A percentile compares a stretch with the other conserved stretches of the same genome.
These are phyloP conservation scores for Solanum arcanum DNA, from an alignment of 257 asterid genomes.

Conservation along the genomic window DNA sequence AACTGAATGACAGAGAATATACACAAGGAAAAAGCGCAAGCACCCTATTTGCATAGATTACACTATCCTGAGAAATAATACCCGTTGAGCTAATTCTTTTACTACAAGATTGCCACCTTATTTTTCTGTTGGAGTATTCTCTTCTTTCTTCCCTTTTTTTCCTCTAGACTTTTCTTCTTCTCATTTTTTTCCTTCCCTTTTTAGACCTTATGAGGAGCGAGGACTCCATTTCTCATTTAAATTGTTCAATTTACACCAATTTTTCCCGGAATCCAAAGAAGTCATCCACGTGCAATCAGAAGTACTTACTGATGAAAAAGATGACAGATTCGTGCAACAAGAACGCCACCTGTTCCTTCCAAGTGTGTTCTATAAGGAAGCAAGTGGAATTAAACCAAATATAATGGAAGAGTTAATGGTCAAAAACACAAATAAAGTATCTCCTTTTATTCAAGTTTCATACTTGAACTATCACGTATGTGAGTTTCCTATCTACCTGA, in stretches of 20 bases:
- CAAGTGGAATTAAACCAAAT: neutral
- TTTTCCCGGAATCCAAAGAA: neutral
- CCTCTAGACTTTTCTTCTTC: neutral
- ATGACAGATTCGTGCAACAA: conserved; percentile 23
- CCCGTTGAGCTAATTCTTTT: neutral
- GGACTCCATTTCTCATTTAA: neutral
- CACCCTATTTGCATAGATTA: neutral
- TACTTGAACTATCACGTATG: neutral
- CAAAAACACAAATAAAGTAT: neutral
- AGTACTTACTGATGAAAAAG: conserved; percentile 40
- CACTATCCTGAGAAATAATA: neutral
- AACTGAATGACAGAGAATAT: neutral
- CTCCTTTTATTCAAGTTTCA: neutral
- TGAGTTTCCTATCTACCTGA: neutral
- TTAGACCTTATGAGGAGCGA: neutral
- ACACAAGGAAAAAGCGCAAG: neutral
- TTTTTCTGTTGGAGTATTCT: neutral
- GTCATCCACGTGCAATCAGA: neutral
- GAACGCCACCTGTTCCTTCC: conserved; percentile 24
- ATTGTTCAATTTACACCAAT: neutral
- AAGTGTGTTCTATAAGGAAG: conserved; percentile 31
- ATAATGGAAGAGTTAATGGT: neutral
- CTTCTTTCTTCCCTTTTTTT: neutral
- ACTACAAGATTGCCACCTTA: neutral
- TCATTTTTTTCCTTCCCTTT: neutral